Conservation (phyloP, 2,329 filamentous ascomycete genomes). For the Zymoseptoria tritici region DNA sequence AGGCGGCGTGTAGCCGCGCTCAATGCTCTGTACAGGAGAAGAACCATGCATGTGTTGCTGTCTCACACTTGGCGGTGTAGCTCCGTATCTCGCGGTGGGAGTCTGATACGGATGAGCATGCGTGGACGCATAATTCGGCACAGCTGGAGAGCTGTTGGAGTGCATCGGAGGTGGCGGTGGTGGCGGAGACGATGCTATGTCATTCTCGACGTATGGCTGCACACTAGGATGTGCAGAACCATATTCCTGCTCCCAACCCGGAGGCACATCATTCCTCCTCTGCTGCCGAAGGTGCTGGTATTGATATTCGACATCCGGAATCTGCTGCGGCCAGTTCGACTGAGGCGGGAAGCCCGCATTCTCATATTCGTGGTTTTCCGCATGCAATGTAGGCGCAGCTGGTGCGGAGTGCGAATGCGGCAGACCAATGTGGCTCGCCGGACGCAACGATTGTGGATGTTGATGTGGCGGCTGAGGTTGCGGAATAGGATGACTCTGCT, state of each 20-base stretch:
- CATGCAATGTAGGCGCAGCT: constrained; percentile 40
- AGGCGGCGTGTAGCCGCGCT: constrained; percentile 21
- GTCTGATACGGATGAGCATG: constrained; percentile 14
- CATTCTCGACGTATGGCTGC: constrained; percentile 19
- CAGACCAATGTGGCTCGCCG: constrained; percentile 23
- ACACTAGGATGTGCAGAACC: constrained; percentile 15
- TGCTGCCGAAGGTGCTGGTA: constrained; percentile 21
- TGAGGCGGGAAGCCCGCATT: constrained; percentile 23
- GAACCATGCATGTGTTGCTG: constrained; percentile 23
- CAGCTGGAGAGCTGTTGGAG: constrained; percentile 28
- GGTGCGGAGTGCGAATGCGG: constrained; percentile 42
- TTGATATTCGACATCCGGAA: constrained; percentile 29
- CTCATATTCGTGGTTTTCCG: constrained; percentile 34
- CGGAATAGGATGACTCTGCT: background rate
- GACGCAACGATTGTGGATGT: constrained; percentile 13
- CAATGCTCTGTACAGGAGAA: constrained; percentile 27
- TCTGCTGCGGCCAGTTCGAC: constrained; percentile 26
- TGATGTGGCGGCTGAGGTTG: constrained; percentile 17
- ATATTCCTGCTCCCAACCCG: constrained; percentile 25
- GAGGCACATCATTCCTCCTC: constrained; percentile 21
- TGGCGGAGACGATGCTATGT: constrained; percentile 6
- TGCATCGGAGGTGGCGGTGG: constrained; percentile 33
- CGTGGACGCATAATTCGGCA: constrained; percentile 18
- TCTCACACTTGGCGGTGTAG: constrained; percentile 17
- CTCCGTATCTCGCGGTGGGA: constrained; percentile 14